A percentile compares a stretch with the other conserved stretches of the same genome.
Conservation (phyloP, 352 stramenopile species). For the Aphanomyces stellatus region DNA sequence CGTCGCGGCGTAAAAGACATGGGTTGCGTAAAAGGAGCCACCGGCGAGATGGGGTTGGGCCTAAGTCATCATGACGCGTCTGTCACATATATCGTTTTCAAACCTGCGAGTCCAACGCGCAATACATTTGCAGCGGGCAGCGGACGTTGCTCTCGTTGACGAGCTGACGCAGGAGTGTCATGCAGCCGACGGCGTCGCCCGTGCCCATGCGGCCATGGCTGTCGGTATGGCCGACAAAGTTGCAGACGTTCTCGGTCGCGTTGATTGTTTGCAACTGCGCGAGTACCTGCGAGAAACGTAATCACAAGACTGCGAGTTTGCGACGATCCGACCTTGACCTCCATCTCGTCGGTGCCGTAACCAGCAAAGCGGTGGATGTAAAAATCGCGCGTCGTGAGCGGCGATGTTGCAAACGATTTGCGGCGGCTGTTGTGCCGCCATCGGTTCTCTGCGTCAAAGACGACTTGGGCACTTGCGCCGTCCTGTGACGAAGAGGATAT, state of each 20-base stretch:
- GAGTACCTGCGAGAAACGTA: not conserved
- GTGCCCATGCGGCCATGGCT: not conserved
- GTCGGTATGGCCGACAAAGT: not conserved
- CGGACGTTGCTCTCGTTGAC: not conserved
- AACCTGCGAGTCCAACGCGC: conserved; percentile 1
- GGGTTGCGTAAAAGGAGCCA: too few species aligned
- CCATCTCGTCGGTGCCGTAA: too few species aligned
- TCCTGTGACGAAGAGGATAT: not conserved
- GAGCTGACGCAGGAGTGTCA: not conserved
- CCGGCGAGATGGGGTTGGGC: too few species aligned
- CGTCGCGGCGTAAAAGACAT: not conserved
- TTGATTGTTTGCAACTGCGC: not conserved
- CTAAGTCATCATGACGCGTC: too few species aligned
- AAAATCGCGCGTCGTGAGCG: not conserved
- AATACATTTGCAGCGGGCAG: not conserved
- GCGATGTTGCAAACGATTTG: not conserved
- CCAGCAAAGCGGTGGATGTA: too few species aligned
- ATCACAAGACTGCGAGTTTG: too few species aligned
- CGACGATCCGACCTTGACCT: too few species aligned
- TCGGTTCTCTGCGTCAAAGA: conserved; percentile 13
- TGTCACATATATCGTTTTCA: too few species aligned
- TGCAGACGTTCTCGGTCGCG: not conserved
- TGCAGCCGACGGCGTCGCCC: not conserved
- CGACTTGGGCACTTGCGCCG: not conserved
- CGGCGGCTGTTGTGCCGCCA: conserved; percentile 7